These are phyloP conservation scores for button mushroom (Agaricus bisporus) DNA, from an alignment of 768 basidiomycete species.

Conservation along the genomic window DNA sequence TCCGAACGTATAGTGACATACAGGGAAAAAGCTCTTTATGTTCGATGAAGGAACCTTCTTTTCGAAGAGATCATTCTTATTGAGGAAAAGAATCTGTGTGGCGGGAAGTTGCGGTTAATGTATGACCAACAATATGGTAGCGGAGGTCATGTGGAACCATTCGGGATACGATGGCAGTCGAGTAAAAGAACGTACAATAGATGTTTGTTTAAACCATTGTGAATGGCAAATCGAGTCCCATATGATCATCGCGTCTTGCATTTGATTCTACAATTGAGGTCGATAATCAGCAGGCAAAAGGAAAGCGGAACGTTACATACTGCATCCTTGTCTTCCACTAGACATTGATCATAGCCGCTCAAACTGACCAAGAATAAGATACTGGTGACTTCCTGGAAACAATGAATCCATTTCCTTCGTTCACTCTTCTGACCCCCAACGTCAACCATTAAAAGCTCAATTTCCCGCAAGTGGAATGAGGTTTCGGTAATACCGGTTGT, in stretches of 20 bases:
- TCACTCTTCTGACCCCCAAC: slow-evolving; percentile 94
- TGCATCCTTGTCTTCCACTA: slow-evolving; percentile 89
- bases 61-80: slow-evolving; percentile 92
- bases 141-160: slow-evolving; percentile 7
- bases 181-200: slow-evolving; percentile 59
- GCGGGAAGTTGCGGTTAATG: neutral
- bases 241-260: slow-evolving; percentile 98
- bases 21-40: slow-evolving; percentile 88
- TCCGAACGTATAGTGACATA: slow-evolving; percentile 24
- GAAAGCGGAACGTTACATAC: slow-evolving; percentile 36
- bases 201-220: slow-evolving; percentile 94
- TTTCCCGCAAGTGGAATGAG: slow-evolving; percentile 68
- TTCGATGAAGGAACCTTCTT: slow-evolving; percentile 76
- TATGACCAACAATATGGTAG: neutral
- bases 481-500: slow-evolving; percentile 93
- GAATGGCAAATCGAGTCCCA: slow-evolving; percentile 99
- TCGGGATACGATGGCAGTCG: slow-evolving; percentile 15
- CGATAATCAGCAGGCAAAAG: neutral
- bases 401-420: slow-evolving; percentile 90
- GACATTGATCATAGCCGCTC: slow-evolving; percentile 91
- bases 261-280: slow-evolving; percentile 68
- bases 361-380: slow-evolving; percentile 89
- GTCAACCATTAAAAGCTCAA: slow-evolving; percentile 90
- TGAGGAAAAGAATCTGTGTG: slow-evolving; percentile 85
- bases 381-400: slow-evolving; percentile 91